phyloP scores from a whole-genome alignment of 495 filamentous ascomycete species.

The Aspergillus baeticus region DNA sequence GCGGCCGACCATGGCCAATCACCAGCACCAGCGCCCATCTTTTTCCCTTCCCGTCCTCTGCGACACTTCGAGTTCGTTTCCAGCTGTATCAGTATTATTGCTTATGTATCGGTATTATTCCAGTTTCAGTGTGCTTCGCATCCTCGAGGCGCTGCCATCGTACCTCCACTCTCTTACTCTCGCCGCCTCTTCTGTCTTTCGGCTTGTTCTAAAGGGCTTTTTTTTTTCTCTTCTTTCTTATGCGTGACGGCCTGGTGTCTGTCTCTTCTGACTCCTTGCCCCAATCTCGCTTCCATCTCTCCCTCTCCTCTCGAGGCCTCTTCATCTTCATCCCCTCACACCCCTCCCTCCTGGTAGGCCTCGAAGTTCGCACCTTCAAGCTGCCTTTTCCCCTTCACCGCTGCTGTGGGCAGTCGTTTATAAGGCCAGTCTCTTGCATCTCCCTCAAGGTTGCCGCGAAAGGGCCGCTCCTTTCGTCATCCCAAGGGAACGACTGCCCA shows the following conservation, averaged over 20 bases:
- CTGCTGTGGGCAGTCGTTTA: constrained; percentile 28
- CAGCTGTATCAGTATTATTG: constrained; percentile 15
- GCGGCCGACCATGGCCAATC: constrained; percentile 22
- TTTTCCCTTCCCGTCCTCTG: constrained; percentile 17
- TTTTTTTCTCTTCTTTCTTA: constrained; percentile 30
- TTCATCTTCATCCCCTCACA: constrained; percentile 19
- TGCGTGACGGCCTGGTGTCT: constrained; percentile 16
- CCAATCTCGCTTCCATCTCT: constrained; percentile 16
- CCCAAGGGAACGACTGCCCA: constrained; percentile 45
- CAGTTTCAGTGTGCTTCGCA: neutral
- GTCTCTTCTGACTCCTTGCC: constrained; percentile 23
- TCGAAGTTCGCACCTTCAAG: constrained; percentile 12
- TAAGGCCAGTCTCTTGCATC: constrained; percentile 15
- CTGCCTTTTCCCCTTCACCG: constrained; percentile 25
- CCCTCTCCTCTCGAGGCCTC: constrained; percentile 7
- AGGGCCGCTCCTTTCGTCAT: constrained; percentile 26
- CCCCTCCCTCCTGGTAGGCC: constrained; percentile 21
- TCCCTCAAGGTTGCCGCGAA: constrained; percentile 20
- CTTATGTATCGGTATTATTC: constrained; percentile 10
- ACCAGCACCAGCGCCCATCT: constrained; percentile 3
- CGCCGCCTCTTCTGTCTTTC: neutral
- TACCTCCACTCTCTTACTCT: neutral
- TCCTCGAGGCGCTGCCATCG: neutral
- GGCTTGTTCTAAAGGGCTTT: constrained; percentile 17
- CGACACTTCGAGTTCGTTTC: constrained; percentile 3